phyloP scores from a whole-genome alignment of 148 eudicot species.

The Camellia granthamiana region DNA sequence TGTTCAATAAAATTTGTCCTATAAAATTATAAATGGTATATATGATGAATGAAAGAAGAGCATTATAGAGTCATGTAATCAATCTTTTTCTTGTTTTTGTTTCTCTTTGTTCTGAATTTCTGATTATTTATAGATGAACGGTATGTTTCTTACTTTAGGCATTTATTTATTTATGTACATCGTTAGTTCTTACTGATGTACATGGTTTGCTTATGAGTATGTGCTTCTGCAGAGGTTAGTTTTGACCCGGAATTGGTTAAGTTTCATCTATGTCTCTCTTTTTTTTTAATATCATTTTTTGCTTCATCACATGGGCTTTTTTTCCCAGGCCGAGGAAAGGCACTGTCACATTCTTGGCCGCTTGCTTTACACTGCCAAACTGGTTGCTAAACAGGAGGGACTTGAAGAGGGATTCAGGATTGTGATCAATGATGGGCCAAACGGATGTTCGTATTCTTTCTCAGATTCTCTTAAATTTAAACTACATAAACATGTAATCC shows the following conservation, averaged over 20 bases:
- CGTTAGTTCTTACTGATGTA: not conserved
- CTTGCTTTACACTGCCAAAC: slow-evolving; percentile 80
- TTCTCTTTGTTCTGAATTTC: too few relatives aligned
- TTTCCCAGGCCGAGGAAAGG: slow-evolving; percentile 78
- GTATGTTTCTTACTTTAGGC: not conserved
- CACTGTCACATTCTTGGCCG: slow-evolving; percentile 83
- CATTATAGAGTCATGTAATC: too few relatives aligned
- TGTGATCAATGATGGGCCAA: slow-evolving; percentile 89
- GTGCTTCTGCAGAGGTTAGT: too few relatives aligned
- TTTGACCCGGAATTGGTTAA: not conserved
- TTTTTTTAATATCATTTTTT: not conserved
- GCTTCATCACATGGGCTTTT: not conserved
- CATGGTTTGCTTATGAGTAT: not conserved
- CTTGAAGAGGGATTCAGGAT: slow-evolving; percentile 83
- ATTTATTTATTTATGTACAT: too few relatives aligned
- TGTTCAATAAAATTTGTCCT: not conserved
- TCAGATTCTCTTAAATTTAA: not conserved
- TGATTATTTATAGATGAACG: not conserved
- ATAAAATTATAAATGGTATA: too few relatives aligned
- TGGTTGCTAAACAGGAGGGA: slow-evolving; percentile 85
- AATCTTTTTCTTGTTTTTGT: too few relatives aligned
- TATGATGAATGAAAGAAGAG: too few relatives aligned
- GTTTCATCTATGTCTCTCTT: not conserved
- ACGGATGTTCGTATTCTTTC: slow-evolving; percentile 58
- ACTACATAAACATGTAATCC: not conserved